Evolutionary conservation across 1,139 yeast genomes (phyloP).

Genomic region (Yamadazyma aaseri): DNA sequence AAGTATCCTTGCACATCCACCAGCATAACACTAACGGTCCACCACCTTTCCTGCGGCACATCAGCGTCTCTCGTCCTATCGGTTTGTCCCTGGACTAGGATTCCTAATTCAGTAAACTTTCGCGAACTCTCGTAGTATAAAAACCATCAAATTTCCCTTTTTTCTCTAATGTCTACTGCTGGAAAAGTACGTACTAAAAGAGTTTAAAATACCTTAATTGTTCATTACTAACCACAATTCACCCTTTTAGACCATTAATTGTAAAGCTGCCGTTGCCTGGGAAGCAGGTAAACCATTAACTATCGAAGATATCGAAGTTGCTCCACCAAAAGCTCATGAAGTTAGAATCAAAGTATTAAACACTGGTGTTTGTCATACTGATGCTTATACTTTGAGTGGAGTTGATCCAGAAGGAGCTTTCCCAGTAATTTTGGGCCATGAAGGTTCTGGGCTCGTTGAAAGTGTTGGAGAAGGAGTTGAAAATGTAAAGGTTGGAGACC

Average conservation of each 20-base stretch:
- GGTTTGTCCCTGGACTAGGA: no score
- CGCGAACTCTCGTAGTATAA: background rate
- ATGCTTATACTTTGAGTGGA: slow-evolving; percentile 93
- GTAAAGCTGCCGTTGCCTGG: slow-evolving; percentile 98
- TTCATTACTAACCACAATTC: slow-evolving; percentile 15
- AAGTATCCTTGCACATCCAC: no score
- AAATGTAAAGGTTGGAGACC: slow-evolving; percentile 82
- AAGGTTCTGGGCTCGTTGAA: slow-evolving; percentile 96
- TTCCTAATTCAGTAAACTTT: background rate
- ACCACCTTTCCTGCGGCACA: no score
- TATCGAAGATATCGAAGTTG: slow-evolving; percentile 86
- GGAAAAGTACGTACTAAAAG: slow-evolving; percentile 33
- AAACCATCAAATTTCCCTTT: background rate
- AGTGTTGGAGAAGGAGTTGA: slow-evolving; percentile 91
- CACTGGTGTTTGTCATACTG: slow-evolving; percentile 98
- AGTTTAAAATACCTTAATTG: slow-evolving; percentile 2
- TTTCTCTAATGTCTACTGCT: slow-evolving; percentile 18
- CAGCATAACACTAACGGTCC: no score
- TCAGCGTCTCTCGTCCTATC: no score
- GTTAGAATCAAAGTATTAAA: slow-evolving; percentile 84
- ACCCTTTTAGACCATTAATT: slow-evolving; percentile 69
- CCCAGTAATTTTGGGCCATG: slow-evolving; percentile 92
- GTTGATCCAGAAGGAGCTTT: slow-evolving; percentile 95
- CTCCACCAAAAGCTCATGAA: slow-evolving; percentile 94
- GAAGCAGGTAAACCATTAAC: slow-evolving; percentile 84